Conservation (phyloP, 2,329 filamentous ascomycete genomes). For the Pezizomycotina sp. region DNA sequence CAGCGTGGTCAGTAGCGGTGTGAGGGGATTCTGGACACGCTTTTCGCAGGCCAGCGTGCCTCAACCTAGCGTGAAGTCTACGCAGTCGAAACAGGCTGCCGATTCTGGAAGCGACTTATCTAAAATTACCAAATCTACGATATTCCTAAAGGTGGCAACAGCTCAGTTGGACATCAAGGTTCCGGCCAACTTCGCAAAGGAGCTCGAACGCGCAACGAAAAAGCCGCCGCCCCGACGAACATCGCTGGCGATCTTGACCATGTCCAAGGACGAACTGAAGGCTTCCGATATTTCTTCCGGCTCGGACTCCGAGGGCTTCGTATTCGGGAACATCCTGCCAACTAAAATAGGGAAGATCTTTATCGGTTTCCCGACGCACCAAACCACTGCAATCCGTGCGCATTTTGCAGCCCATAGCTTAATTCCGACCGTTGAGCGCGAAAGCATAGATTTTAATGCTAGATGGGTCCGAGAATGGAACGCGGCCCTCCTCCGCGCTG, state of each 20-base stretch:
- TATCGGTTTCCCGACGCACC: slow-evolving; percentile 92
- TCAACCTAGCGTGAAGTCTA: slow-evolving; percentile 10
- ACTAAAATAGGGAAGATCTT: slow-evolving; percentile 83
- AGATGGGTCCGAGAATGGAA: slow-evolving; percentile 94
- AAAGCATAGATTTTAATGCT: slow-evolving; percentile 92
- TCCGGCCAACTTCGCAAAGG: slow-evolving; percentile 53
- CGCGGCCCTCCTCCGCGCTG: slow-evolving; percentile 73
- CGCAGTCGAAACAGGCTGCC: too few species aligned
- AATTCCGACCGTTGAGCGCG: slow-evolving; percentile 91
- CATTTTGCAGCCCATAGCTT: slow-evolving; percentile 92
- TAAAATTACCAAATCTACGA: slow-evolving; percentile 45
- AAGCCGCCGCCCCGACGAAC: slow-evolving; percentile 85
- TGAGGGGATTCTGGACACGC: slow-evolving; percentile 13
- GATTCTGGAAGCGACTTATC: slow-evolving; percentile 16
- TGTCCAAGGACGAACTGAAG: slow-evolving; percentile 68
- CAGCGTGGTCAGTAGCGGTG: slow-evolving; percentile 14
- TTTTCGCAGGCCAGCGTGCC: slow-evolving; percentile 4
- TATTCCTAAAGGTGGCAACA: slow-evolving; percentile 78
- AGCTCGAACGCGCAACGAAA: slow-evolving; percentile 89
- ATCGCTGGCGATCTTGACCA: slow-evolving; percentile 71
- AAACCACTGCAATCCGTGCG: slow-evolving; percentile 84
- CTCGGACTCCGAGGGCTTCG: slow-evolving; percentile 26
- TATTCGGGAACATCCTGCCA: slow-evolving; percentile 81
- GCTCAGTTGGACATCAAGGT: slow-evolving; percentile 67
- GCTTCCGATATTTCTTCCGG: slow-evolving; percentile 54